These are phyloP conservation scores for Aureobasidium sp. DNA, from an alignment of 2,329 filamentous ascomycete genomes.

Conservation along the genomic window DNA sequence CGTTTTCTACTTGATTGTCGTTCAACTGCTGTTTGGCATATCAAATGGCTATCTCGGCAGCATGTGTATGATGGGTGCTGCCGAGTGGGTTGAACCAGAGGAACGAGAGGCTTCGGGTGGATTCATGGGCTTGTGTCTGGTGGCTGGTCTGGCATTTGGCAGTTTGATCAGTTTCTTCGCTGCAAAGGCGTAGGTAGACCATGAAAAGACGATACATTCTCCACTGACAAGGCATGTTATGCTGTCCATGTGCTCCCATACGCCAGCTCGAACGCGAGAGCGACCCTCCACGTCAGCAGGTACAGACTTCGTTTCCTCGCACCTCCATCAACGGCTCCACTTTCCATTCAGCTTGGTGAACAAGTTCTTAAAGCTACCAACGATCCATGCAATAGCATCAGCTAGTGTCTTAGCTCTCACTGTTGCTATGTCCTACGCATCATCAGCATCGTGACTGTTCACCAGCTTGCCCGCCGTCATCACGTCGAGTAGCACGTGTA, in stretches of 20 bases:
- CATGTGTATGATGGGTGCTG: slow-evolving; percentile 84
- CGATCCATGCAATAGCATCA: background rate
- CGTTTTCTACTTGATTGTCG: slow-evolving; percentile 74
- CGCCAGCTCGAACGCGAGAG: background rate
- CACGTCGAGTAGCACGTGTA: background rate
- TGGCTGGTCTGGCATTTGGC: slow-evolving; percentile 73
- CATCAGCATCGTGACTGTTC: background rate
- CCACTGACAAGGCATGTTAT: background rate
- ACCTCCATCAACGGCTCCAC: background rate
- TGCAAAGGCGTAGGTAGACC: slow-evolving; percentile 30
- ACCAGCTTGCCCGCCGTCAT: background rate
- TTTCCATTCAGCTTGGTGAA: background rate
- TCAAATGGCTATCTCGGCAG: slow-evolving; percentile 83
- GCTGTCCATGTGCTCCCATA: background rate
- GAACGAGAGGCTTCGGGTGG: slow-evolving; percentile 84
- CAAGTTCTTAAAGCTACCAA: background rate
- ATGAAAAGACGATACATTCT: background rate
- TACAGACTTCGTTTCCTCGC: background rate
- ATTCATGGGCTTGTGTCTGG: slow-evolving; percentile 90
- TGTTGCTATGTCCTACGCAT: background rate
- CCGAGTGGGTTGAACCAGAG: slow-evolving; percentile 68
- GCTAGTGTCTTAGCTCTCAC: background rate
- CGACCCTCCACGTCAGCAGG: background rate
- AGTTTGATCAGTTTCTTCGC: slow-evolving; percentile 81
- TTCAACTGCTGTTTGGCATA: slow-evolving; percentile 76